These are phyloP conservation scores for Lasiodiplodia hormozganensis DNA, from an alignment of 2,329 filamentous ascomycete species.

Conservation along the genomic window DNA sequence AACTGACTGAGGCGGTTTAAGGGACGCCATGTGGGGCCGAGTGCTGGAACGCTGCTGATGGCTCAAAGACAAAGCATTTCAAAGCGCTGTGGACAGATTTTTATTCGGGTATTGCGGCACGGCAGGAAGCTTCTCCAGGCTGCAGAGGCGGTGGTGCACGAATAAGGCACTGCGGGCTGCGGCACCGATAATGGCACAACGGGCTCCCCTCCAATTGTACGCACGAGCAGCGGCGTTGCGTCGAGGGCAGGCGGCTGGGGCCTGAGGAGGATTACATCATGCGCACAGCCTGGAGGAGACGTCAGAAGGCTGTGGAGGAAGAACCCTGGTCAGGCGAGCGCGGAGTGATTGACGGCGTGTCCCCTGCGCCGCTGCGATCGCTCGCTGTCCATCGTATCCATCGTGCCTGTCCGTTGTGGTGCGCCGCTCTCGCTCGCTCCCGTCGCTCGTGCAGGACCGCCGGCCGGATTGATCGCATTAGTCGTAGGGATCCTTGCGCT, in stretches of 20 bases:
- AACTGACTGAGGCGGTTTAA: neutral
- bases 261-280: conserved; percentile 25
- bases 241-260: neutral
- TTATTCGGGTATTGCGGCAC: conserved; percentile 15
- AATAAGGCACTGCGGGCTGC: conserved; percentile 13
- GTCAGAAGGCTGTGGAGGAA: neutral
- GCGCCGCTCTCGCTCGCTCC: neutral
- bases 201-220: conserved; percentile 1
- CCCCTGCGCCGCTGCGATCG: conserved; percentile 21
- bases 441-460: conserved; percentile 2
- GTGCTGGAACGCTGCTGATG: neutral
- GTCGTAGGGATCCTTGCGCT: conserved; percentile 23
- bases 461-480: conserved; percentile 10
- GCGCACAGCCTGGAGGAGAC: conserved; percentile 19
- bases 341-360: conserved; percentile 12
- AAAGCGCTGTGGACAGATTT: neutral
- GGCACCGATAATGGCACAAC: conserved; percentile 15
- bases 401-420: neutral
- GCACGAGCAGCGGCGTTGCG: neutral
- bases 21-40: conserved; percentile 1
- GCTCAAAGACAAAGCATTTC: neutral
- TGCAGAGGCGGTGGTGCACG: conserved; percentile 3
- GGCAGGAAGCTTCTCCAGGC: conserved; percentile 1
- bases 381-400: neutral
- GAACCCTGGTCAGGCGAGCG: conserved; percentile 1